A percentile compares a stretch with the other conserved stretches of the same genome.
phyloP scores from a whole-genome alignment of 257 asterid species.

The Schizonepeta tenuifolia region DNA sequence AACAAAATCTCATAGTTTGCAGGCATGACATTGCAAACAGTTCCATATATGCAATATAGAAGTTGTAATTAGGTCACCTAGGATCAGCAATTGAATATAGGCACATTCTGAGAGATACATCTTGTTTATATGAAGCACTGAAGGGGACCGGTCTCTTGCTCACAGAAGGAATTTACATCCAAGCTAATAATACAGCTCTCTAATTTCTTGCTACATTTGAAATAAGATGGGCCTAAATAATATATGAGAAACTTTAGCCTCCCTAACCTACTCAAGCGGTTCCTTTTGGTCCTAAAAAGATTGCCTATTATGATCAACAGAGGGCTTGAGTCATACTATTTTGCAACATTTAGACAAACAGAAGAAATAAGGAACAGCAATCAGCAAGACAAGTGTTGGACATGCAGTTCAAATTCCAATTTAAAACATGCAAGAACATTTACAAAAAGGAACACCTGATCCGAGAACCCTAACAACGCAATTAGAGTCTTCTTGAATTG shows the following conservation, averaged over 20 bases:
- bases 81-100: not conserved
- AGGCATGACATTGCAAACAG: constrained; percentile 15
- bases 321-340: not conserved
- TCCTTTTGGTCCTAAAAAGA: not conserved
- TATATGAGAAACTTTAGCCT: not conserved
- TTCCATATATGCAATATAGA: constrained; percentile 4
- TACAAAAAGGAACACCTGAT: constrained; percentile 58
- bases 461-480: constrained; percentile 91
- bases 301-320: not conserved
- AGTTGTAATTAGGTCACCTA: constrained; percentile 1
- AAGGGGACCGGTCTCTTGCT: not conserved
- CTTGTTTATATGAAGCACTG: not conserved
- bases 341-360: not conserved
- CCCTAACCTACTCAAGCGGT: not conserved
- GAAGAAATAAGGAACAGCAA: not conserved
- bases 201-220: not conserved
- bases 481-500: constrained; percentile 89
- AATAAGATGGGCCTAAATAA: not conserved
- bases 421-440: constrained; percentile 12
- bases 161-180: not conserved
- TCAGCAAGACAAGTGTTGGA: not conserved
- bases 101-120: too few species aligned
- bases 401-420: not conserved
- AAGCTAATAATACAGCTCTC: not conserved
- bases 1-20: not conserved